Evolutionary conservation across 2,329 filamentous ascomycete species (phyloP), one percentile per base, ranked within the genome.

Genomic region (Exophiala oligosperma): DNA sequence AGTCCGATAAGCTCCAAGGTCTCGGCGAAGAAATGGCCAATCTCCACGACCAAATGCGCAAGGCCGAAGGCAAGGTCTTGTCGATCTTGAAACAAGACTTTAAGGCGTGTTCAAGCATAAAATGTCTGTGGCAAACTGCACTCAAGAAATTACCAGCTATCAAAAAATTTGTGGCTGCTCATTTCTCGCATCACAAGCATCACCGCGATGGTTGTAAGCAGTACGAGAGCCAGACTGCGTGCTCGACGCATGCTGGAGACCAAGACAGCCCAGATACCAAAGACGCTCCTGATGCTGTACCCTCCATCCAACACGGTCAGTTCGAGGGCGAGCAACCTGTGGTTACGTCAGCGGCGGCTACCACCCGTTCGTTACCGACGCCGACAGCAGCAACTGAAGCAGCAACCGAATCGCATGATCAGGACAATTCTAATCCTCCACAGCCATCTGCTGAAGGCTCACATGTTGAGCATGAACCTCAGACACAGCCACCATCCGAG

Each of bases 111-210:
- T 59, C 59, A 2, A 65, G 46, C 49, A 48, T 73, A 37, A 64
- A 64, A 49, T 74, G 72, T 61, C 67, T 69, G 40, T 59, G 70
- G 47, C 62, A 67, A 26, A 67, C 66, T 17, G 69, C 68, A 2
- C 62, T 71, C 32, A 63, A 65, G 23, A 68, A 69, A 48, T 60
- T 70, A 3, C 70, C 72, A 1, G 64, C 67, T 26, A 55, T 71
- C 14, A 64, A 70, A 37, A 64, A 66, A 38, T 61, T 68, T 2
- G 52, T 72, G 40, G 66, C 63, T 23, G 65, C 68, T 59, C 64
- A 66, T 28, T 70, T 72, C 53, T 65, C 65, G 12, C 62, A 68
- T 49, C 59, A 59, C 28, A 57, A 47, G 6, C 44, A 58, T 38
- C 43, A 54, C 11, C 24, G 40, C 9, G 32, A 37, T 49, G 59